Evolutionary conservation across 2,329 filamentous ascomycete genomes (phyloP), one percentile per base, ranked within the genome.

Genomic region (Bimuria novae-zelandiae): DNA sequence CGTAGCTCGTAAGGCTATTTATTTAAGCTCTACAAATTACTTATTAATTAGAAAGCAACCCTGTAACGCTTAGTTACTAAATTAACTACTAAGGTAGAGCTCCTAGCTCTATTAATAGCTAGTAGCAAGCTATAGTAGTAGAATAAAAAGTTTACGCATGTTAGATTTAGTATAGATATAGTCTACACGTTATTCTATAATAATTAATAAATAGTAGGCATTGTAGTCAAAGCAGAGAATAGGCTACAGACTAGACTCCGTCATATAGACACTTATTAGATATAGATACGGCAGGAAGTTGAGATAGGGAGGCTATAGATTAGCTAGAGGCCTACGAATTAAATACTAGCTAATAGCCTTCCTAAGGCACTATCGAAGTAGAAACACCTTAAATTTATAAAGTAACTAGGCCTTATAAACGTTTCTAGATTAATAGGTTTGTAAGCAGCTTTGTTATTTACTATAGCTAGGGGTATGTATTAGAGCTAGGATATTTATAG

Each of bases 1-100:
- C 51, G 51, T 21, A 58, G 51, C 47, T 59, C 57, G n/a, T 29
- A 66, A 39, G 63, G 62, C n/a, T 67, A 57, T 36, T n/a, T 64
- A 27, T 63, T 68, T 49, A 22, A 35, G 11, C 58, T 68, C 14
- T 67, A 52, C 35, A 46, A 53, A 6, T 23, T 48, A 17, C 52
- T 51, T 14, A 55, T 67, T 22, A 49, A 56, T 33, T 59, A 40
- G 51, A 59, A 59, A 41, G 47, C 53, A 5, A 56, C 53, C 1
- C 3, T 54, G 11, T 49, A 59, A 32, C 21, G 45, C 33, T 47
- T 7, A 4, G 41, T 58, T n/a, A 65, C 54, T 1, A 65, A 55
- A 32, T 62, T 52, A 19, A 65, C 55, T 3, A 65, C 56, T n/a
- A 49, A 65, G 48, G 59, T 57, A 10, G 54, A 64, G 29, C 49